phyloP scores from a whole-genome alignment of 805 yeast genomes.

The Yarrowia hollandica region DNA sequence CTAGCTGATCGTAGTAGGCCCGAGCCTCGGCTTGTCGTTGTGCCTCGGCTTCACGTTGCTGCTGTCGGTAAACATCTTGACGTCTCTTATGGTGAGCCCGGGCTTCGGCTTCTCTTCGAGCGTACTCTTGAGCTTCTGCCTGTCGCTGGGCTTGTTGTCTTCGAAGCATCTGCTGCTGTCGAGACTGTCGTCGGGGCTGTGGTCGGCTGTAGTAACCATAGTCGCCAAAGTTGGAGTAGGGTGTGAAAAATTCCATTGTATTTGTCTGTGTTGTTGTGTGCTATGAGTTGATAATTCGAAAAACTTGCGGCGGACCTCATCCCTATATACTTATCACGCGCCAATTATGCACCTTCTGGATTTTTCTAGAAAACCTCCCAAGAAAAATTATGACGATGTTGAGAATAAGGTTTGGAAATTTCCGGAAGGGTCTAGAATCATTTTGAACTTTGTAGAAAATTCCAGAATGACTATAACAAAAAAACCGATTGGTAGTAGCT shows the following conservation, averaged over 20 bases:
- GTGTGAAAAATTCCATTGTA: constrained; percentile 16
- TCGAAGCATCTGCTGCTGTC: constrained; percentile 22
- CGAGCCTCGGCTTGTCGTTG: constrained; percentile 18
- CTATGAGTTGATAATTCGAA: not conserved
- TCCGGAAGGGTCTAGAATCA: constrained; percentile 1
- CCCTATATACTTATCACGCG: constrained; percentile 20
- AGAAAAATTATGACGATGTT: not conserved
- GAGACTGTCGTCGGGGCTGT: constrained; percentile 10
- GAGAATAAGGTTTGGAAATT: not conserved
- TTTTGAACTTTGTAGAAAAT: not conserved
- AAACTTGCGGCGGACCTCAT: not conserved
- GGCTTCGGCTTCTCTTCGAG: constrained; percentile 23
- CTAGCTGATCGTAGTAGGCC: constrained; percentile 25
- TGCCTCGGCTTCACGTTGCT: constrained; percentile 14
- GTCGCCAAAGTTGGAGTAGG: constrained; percentile 8
- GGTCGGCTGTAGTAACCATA: constrained; percentile 14
- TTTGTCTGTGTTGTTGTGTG: not conserved
- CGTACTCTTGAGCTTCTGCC: constrained; percentile 14
- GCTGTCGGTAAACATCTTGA: constrained; percentile 6
- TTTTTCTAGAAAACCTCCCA: constrained; percentile 16
- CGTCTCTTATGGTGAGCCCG: constrained; percentile 10
- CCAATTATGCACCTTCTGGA: constrained; percentile 4
- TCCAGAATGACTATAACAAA: too few relatives aligned
- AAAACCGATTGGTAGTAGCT: too few relatives aligned
- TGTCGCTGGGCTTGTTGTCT: constrained; percentile 22